Evolutionary conservation across 2,329 filamentous ascomycete genomes (phyloP).

Genomic region (Cylindrodendrum hubeiense): DNA sequence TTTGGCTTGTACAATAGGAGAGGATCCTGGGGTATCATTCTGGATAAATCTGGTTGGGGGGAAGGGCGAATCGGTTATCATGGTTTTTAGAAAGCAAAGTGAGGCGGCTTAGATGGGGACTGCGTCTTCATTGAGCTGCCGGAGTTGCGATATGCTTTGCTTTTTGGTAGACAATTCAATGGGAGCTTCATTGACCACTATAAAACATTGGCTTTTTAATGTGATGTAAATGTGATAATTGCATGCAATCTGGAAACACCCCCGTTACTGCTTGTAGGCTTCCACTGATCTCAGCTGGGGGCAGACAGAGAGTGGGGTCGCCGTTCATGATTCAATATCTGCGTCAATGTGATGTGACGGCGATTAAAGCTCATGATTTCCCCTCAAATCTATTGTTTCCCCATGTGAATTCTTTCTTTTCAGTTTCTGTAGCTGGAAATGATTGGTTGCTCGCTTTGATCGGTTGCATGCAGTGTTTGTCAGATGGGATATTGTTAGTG

Average conservation of each 20-base stretch:
- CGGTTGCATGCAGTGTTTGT: background rate
- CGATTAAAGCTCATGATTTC: too few species aligned
- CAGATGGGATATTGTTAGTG: background rate
- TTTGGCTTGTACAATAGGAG: constrained; percentile 35
- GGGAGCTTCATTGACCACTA: constrained; percentile 15
- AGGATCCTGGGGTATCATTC: constrained; percentile 21
- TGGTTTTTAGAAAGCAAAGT: constrained; percentile 18
- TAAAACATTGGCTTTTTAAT: background rate
- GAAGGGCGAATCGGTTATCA: constrained; percentile 24
- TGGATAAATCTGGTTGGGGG: constrained; percentile 11
- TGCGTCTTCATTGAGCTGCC: constrained; percentile 5
- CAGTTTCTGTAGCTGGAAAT: background rate
- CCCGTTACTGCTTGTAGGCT: too few species aligned
- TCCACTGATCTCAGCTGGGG: too few species aligned
- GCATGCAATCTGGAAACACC: background rate
- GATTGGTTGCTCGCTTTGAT: background rate
- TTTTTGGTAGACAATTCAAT: constrained; percentile 24
- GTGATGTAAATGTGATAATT: background rate
- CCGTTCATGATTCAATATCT: too few species aligned
- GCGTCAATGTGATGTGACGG: too few species aligned
- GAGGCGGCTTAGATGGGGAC: constrained; percentile 5
- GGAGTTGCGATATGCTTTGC: constrained; percentile 19
- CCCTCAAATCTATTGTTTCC: background rate
- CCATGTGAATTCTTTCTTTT: background rate
- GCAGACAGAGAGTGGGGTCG: too few species aligned